Conservation (phyloP, 164 flowering plant species). For the Annona squamosa region DNA sequence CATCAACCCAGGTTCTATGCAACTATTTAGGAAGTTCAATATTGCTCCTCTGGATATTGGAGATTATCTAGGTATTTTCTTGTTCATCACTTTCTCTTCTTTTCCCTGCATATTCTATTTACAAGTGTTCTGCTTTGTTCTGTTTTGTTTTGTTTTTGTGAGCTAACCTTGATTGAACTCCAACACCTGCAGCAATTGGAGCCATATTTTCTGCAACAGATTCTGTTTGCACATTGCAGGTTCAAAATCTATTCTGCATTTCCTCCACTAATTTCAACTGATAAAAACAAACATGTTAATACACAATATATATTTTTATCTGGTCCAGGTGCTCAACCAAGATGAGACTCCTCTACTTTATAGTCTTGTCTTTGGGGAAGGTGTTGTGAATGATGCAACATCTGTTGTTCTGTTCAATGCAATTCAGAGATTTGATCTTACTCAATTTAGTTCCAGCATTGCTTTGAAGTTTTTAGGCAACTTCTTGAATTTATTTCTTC, state of each 20-base stretch:
- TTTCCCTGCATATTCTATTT: background rate
- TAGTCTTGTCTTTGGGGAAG: slow-evolving; percentile 94
- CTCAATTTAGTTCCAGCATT: slow-evolving; percentile 37
- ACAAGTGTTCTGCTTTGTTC: background rate
- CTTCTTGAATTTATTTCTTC: slow-evolving; percentile 58
- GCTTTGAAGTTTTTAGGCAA: slow-evolving; percentile 53
- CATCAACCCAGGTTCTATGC: slow-evolving; percentile 49
- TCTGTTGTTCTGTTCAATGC: slow-evolving; percentile 97
- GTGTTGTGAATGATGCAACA: slow-evolving; percentile 97
- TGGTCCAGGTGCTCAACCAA: slow-evolving; percentile 78
- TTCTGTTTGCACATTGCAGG: slow-evolving; percentile 91
- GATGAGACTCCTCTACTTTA: slow-evolving; percentile 89
- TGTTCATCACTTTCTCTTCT: background rate
- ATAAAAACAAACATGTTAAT: background rate
- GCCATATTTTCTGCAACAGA: slow-evolving; percentile 85
- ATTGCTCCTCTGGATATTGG: slow-evolving; percentile 50
- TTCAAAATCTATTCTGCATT: slow-evolving; percentile 7
- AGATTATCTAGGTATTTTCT: slow-evolving; percentile 73
- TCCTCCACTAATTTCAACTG: background rate
- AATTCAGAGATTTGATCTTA: slow-evolving; percentile 73
- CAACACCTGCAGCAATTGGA: slow-evolving; percentile 49
- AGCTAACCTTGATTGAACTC: background rate
- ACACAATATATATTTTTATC: background rate
- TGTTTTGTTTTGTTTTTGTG: background rate
- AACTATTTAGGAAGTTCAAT: slow-evolving; percentile 46